Percentiles rank a stretch among this genome's conserved stretches.
Conservation (phyloP, 2,329 filamentous ascomycete genomes). For the Helicocarpus griseus region DNA sequence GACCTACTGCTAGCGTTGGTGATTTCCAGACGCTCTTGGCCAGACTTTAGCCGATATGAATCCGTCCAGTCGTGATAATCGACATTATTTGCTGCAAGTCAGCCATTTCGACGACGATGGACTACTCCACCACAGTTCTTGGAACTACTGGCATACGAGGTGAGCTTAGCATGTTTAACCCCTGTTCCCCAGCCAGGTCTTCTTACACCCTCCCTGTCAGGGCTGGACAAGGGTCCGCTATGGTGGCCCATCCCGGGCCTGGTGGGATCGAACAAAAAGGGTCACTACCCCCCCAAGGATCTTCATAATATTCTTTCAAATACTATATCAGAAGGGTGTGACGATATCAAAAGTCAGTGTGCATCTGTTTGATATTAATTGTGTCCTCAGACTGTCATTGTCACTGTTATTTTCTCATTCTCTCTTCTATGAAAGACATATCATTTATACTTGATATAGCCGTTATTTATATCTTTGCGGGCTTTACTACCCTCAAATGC, state of each 20-base stretch:
- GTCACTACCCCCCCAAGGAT: neutral
- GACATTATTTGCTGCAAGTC: neutral
- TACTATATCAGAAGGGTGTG: neutral
- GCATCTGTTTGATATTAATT: neutral
- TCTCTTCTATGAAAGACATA: neutral
- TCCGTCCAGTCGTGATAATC: too few relatives aligned
- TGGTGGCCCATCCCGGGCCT: neutral
- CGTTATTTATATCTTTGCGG: neutral
- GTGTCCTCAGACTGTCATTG: too few relatives aligned
- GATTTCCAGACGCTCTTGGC: neutral
- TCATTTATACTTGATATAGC: neutral
- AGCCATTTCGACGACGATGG: neutral
- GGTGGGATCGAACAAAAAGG: conserved; percentile 3
- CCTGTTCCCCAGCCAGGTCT: neutral
- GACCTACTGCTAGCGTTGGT: neutral
- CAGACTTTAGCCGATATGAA: neutral
- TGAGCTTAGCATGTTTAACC: neutral
- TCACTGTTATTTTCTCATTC: neutral
- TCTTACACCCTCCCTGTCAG: neutral
- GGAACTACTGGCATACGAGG: neutral
- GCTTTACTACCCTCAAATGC: neutral
- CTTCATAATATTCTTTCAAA: neutral
- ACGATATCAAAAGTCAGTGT: neutral
- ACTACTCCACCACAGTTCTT: neutral
- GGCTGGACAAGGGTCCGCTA: neutral